Evolutionary conservation across 1,284 basidiomycete genomes (phyloP).

Genomic region (Jaminaea rosea): DNA sequence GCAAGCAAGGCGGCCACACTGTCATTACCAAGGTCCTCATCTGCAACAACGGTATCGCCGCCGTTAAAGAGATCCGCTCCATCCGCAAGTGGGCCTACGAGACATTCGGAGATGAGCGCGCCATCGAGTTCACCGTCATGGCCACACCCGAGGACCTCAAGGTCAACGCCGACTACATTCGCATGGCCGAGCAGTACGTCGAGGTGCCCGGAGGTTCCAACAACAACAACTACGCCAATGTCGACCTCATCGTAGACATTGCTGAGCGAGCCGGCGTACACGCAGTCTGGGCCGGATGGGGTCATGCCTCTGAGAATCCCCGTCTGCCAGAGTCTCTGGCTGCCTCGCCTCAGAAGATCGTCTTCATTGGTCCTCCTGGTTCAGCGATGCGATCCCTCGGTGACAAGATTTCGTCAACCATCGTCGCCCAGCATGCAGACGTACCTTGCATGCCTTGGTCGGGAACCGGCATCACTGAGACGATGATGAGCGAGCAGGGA

Average conservation of each 20-base stretch:
- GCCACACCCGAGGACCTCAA: slow-evolving; percentile 92
- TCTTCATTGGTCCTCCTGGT: slow-evolving; percentile 98
- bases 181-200: slow-evolving; percentile 98
- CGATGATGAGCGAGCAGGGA: slow-evolving; percentile 72
- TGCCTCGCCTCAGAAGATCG: slow-evolving; percentile 85
- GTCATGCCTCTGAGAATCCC: slow-evolving; percentile 98
- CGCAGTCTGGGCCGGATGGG: slow-evolving; percentile 99
- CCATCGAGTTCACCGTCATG: slow-evolving; percentile 98
- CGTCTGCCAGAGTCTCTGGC: slow-evolving; percentile 89
- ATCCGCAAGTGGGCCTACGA: slow-evolving; percentile 99
- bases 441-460: slow-evolving; percentile 99
- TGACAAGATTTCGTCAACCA: slow-evolving; percentile 99
- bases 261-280: slow-evolving; percentile 95
- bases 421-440: slow-evolving; percentile 90
- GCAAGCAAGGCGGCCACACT: slow-evolving; percentile 83
- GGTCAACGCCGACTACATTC: slow-evolving; percentile 98
- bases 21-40: slow-evolving; percentile 86
- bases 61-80: slow-evolving; percentile 97
- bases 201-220: slow-evolving; percentile 97
- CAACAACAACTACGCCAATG: slow-evolving; percentile 99
- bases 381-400: slow-evolving; percentile 98
- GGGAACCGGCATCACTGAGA: slow-evolving; percentile 85
- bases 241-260: slow-evolving; percentile 96
- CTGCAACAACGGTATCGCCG: slow-evolving; percentile 72
- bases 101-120: slow-evolving; percentile 91